Base-by-base conservation (phyloP, 495 filamentous ascomycete genomes). In the Penicillium crystallinum region DNA sequence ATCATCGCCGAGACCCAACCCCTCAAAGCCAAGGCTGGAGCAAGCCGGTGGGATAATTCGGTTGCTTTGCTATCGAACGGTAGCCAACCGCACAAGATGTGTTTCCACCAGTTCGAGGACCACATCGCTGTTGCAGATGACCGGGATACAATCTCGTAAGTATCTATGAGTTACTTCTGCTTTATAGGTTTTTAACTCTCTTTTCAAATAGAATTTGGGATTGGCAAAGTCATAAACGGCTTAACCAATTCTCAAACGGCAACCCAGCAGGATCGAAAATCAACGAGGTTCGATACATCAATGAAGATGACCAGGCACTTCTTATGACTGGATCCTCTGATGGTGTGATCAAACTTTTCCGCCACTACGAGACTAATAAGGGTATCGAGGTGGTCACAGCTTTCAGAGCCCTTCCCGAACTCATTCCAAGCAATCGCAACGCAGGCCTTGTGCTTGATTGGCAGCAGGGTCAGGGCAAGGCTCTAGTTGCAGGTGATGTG, bases 21-120 rank as follows among this genome's bases (percentile, higher is more conserved):
- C 0, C 85, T 95, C 50, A 99, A 97, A 63, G 83, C 88, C 22
- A 80, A 87, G 56, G 91, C 93, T 0, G 84, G 89, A 9, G 88
- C 76, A 37, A 88, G 85, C 58, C 84, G 80, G 56, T 99, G 93
- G 93, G 88, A 90, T 63, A 81, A 81, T 46, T 82, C 82, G 7
- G 75, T 78, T 17, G 84, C 84, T 18, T 82, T 91, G 49, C 87
- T 97, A 63, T 88, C 90, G 53, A 97, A 95, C 54, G 82, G 81
- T 17, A 87, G 83, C 21, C 93, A 96, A 62, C 95, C 95, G 0
- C 79, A 82, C 55, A 92, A 89, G 71, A 86, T 99, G 84, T 86
- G 87, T 18, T 96, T 97, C 67, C 93, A 99, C 73, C 93, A 99
- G 63, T 99, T 95, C 59, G 93, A 99, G 69, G 86, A 95, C 63